Percentiles rank a stretch among this genome's conserved stretches.
Conservation (phyloP, 148 eudicot species). For the Nyssa sinensis region DNA sequence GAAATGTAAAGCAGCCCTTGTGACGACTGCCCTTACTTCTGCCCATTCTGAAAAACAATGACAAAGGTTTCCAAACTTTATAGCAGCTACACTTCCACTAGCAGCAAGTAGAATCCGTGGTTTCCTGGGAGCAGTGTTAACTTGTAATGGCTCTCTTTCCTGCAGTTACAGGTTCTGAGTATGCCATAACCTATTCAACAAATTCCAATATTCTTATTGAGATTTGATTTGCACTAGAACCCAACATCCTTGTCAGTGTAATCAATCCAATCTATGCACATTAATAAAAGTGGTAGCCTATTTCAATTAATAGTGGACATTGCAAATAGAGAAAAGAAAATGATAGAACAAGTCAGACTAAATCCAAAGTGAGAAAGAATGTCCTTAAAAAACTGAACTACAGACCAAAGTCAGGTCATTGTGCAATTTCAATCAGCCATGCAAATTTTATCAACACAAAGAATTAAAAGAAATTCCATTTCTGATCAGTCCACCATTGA, state of each 20-base stretch:
- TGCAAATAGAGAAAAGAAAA: no score
- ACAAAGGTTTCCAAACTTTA: slow-evolving; percentile 87
- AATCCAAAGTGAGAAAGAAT: no score
- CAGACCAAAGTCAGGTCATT: no score
- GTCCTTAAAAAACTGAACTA: no score
- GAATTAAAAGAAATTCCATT: no score
- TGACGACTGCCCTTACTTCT: slow-evolving; percentile 88
- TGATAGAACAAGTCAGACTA: no score
- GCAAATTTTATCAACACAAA: no score
- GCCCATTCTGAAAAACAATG: slow-evolving; percentile 94
- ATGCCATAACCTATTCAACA: slow-evolving; percentile 35
- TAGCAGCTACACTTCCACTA: slow-evolving; percentile 97
- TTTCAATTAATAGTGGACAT: no score
- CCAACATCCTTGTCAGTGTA: neutral
- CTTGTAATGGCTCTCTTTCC: slow-evolving; percentile 38
- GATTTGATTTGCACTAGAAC: neutral
- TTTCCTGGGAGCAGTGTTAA: slow-evolving; percentile 43
- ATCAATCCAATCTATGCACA: neutral
- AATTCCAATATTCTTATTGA: neutral
- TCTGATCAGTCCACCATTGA: no score
- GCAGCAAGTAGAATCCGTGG: slow-evolving; percentile 91
- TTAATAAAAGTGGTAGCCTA: neutral
- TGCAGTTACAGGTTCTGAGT: slow-evolving; percentile 26
- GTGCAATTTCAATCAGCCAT: no score
- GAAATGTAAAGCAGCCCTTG: slow-evolving; percentile 75